A percentile compares a stretch with the other conserved stretches of the same genome.
Evolutionary conservation across 2,329 filamentous ascomycete species (phyloP).

Genomic region (Ceratocystis variospora): DNA sequence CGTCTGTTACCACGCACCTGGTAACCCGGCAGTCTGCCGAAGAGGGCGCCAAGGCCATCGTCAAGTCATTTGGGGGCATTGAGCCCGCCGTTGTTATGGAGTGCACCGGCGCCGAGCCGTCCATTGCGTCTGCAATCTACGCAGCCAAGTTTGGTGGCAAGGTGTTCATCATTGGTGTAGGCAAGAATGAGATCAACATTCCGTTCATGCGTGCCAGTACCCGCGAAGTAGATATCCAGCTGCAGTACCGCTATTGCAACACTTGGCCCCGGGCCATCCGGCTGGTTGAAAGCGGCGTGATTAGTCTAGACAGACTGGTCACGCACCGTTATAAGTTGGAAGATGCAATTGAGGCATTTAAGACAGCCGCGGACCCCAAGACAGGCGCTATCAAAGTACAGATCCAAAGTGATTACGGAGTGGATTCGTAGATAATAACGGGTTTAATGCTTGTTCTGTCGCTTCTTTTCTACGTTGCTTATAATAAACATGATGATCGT

Average conservation of each 20-base stretch:
- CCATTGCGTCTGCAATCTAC: conserved; percentile 74
- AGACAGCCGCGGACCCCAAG: conserved; percentile 73
- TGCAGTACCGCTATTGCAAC: conserved; percentile 93
- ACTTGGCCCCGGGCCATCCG: conserved; percentile 92
- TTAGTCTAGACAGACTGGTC: conserved; percentile 68
- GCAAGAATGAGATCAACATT: conserved; percentile 87
- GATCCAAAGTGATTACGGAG: conserved; percentile 51
- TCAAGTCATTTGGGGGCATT: conserved; percentile 54
- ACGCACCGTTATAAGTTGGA: conserved; percentile 79
- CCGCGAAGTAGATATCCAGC: conserved; percentile 84
- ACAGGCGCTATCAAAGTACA: conserved; percentile 96
- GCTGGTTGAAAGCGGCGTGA: conserved; percentile 67
- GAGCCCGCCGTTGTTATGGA: conserved; percentile 76
- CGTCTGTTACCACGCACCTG: conserved; percentile 66
- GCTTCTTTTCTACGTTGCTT: not conserved
- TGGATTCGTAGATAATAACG: conserved; percentile 9
- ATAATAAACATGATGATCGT: not conserved
- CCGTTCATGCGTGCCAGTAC: conserved; percentile 90
- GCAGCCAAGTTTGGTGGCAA: conserved; percentile 89
- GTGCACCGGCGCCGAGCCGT: conserved; percentile 89
- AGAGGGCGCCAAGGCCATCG: conserved; percentile 57
- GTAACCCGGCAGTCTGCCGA: conserved; percentile 54
- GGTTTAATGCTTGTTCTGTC: not conserved
- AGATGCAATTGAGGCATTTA: conserved; percentile 78
- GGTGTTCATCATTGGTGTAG: conserved; percentile 92